Conservation (phyloP, 1,284 basidiomycete genomes). For the Fomitopsis betulina region DNA sequence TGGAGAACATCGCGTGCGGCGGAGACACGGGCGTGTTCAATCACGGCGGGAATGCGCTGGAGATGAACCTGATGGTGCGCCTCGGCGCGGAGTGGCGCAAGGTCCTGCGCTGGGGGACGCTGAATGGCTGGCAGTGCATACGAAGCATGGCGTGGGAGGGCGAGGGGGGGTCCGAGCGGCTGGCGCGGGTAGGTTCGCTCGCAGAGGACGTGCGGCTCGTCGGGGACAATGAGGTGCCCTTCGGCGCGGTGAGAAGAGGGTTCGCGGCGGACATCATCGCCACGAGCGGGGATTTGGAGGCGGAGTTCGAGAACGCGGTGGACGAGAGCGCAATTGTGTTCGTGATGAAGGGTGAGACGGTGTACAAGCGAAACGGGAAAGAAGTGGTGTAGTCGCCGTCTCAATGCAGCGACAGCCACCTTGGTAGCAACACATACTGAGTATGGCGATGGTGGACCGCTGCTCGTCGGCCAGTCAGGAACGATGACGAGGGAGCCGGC, state of each 20-base stretch:
- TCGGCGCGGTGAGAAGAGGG: conserved; percentile 45
- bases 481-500: background rate
- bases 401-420: background rate
- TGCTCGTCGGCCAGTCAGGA: background rate
- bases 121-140: conserved; percentile 56
- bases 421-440: background rate
- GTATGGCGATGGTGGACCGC: background rate
- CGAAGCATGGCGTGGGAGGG: conserved; percentile 49
- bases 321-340: conserved; percentile 39
- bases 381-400: conserved; percentile 15
- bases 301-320: conserved; percentile 47
- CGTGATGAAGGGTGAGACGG: conserved; percentile 56
- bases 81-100: conserved; percentile 49
- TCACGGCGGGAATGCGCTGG: conserved; percentile 57
- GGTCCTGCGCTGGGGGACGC: conserved; percentile 55
- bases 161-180: conserved; percentile 26
- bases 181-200: conserved; percentile 29
- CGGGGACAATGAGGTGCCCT: conserved; percentile 51
- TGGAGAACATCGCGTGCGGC: conserved; percentile 52
- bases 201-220: conserved; percentile 22
- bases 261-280: conserved; percentile 59
- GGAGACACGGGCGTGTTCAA: conserved; percentile 62
- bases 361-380: conserved; percentile 44
- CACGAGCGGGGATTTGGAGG: conserved; percentile 43
- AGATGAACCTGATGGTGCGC: conserved; percentile 56